Evolutionary conservation across 768 basidiomycete genomes (phyloP).

Genomic region (Termitomyces sp.): DNA sequence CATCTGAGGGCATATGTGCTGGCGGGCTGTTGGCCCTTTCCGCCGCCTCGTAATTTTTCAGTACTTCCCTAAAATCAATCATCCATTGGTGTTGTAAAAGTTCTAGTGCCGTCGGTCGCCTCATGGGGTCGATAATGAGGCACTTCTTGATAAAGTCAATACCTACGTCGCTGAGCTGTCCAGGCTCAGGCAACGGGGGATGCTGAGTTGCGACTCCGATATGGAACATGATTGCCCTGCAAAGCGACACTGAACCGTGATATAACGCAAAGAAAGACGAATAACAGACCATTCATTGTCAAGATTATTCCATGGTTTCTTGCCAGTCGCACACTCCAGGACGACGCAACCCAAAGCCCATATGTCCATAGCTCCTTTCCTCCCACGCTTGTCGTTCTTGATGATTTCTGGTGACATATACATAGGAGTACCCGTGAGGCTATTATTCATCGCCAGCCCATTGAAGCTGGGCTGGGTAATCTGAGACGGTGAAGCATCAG

Average conservation of each 20-base stretch:
- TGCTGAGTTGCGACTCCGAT: slow-evolving; percentile 96
- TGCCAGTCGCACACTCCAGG: slow-evolving; percentile 92
- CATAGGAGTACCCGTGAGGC: slow-evolving; percentile 96
- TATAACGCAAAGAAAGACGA: background rate
- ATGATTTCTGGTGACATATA: slow-evolving; percentile 99
- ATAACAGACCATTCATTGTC: slow-evolving; percentile 92
- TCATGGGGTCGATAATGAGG: slow-evolving; percentile 78
- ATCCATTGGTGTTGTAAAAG: slow-evolving; percentile 91
- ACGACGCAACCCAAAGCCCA: slow-evolving; percentile 99
- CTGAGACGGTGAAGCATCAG: slow-evolving; percentile 30
- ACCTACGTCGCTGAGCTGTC: slow-evolving; percentile 82
- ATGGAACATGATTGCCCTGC: slow-evolving; percentile 99
- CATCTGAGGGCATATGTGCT: slow-evolving; percentile 38
- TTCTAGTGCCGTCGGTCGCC: slow-evolving; percentile 79
- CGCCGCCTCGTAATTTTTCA: slow-evolving; percentile 61
- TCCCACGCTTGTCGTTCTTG: slow-evolving; percentile 84
- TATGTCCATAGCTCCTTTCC: slow-evolving; percentile 95
- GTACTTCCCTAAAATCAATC: slow-evolving; percentile 69
- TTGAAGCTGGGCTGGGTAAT: slow-evolving; percentile 28
- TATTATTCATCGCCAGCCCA: slow-evolving; percentile 64
- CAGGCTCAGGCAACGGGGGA: slow-evolving; percentile 89
- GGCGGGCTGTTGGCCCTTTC: slow-evolving; percentile 48
- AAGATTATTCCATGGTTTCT: slow-evolving; percentile 97
- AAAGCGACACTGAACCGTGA: background rate
- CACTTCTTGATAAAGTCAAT: slow-evolving; percentile 94